These are phyloP conservation scores for Macroventuria anomochaeta DNA, from an alignment of 2,329 filamentous ascomycete species.

Conservation along the genomic window DNA sequence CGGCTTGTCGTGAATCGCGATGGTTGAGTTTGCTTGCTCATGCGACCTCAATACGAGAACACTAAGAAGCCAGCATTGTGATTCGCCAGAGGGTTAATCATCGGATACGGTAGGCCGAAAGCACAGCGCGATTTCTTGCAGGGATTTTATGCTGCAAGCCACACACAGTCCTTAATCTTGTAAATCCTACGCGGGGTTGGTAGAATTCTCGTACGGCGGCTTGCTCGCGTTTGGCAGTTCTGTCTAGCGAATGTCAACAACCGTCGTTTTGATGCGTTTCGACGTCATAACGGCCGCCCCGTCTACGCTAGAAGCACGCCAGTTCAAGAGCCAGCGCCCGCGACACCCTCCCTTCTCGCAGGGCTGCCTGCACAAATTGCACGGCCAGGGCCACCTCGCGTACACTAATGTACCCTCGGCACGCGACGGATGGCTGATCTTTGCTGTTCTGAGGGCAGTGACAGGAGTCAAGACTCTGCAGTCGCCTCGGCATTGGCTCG, in stretches of 20 bases:
- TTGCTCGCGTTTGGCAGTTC: slow-evolving; percentile 13
- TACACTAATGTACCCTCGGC: slow-evolving; percentile 1
- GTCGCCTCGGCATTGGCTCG: slow-evolving; percentile 9
- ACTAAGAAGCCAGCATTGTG: slow-evolving; percentile 13
- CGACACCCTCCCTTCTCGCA: background rate
- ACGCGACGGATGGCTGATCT: slow-evolving; percentile 16
- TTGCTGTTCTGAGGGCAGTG: slow-evolving; percentile 1
- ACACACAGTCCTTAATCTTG: background rate
- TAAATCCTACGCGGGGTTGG: background rate
- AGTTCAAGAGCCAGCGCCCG: slow-evolving; percentile 5
- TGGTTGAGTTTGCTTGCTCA: slow-evolving; percentile 14
- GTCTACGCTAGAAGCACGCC: slow-evolving; percentile 9
- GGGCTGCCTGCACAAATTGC: slow-evolving; percentile 8
- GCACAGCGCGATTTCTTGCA: slow-evolving; percentile 6
- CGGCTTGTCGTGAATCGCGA: slow-evolving; percentile 15
- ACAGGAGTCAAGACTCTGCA: slow-evolving; percentile 6
- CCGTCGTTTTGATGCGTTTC: background rate
- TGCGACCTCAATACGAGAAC: slow-evolving; percentile 17
- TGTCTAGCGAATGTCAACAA: slow-evolving; percentile 6
- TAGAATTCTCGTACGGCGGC: slow-evolving; percentile 1
- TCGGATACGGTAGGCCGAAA: slow-evolving; percentile 10
- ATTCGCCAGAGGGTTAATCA: slow-evolving; percentile 8
- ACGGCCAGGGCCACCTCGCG: background rate
- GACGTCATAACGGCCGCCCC: slow-evolving; percentile 16
- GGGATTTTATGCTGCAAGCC: slow-evolving; percentile 2